Conservation (phyloP, 1,139 yeast genomes). For the Wickerhamomyces sp. region DNA sequence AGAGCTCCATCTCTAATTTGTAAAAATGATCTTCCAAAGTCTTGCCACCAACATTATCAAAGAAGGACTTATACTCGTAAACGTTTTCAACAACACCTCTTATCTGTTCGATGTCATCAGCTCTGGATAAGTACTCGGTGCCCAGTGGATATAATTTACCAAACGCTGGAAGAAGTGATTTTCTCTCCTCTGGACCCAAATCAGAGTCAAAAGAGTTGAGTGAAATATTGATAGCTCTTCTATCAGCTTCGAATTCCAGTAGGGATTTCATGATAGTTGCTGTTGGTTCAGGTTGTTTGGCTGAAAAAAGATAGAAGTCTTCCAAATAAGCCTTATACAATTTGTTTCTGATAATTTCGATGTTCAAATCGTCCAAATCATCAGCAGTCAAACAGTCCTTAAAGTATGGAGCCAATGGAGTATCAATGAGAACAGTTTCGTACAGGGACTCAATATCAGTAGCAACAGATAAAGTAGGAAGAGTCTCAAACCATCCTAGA, state of each 20-base stretch:
- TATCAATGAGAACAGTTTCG: constrained; percentile 91
- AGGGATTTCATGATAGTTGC: constrained; percentile 73
- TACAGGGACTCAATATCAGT: constrained; percentile 90
- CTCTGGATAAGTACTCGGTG: constrained; percentile 62
- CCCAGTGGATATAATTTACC: constrained; percentile 81
- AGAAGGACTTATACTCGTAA: constrained; percentile 69
- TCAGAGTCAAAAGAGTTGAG: constrained; percentile 85
- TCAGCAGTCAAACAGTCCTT: constrained; percentile 88
- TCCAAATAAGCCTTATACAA: constrained; percentile 90
- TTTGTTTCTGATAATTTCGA: constrained; percentile 89
- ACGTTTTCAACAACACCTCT: constrained; percentile 67
- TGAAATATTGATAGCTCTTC: constrained; percentile 87
- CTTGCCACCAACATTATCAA: constrained; percentile 54
- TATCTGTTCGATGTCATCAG: constrained; percentile 84
- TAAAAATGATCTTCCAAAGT: constrained; percentile 92
- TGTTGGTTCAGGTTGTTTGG: constrained; percentile 63
- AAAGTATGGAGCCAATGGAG: constrained; percentile 96
- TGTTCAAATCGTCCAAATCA: constrained; percentile 91
- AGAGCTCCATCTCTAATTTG: constrained; percentile 84
- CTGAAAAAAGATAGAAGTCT: constrained; percentile 70
- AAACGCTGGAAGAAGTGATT: constrained; percentile 66
- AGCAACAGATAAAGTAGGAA: constrained; percentile 92
- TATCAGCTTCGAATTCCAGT: constrained; percentile 89
- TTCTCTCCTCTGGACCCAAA: constrained; percentile 64
- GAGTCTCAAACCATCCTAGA: constrained; percentile 96